Conservation (phyloP, 2,329 filamentous ascomycete species). For the Metarhizium robertsii region DNA sequence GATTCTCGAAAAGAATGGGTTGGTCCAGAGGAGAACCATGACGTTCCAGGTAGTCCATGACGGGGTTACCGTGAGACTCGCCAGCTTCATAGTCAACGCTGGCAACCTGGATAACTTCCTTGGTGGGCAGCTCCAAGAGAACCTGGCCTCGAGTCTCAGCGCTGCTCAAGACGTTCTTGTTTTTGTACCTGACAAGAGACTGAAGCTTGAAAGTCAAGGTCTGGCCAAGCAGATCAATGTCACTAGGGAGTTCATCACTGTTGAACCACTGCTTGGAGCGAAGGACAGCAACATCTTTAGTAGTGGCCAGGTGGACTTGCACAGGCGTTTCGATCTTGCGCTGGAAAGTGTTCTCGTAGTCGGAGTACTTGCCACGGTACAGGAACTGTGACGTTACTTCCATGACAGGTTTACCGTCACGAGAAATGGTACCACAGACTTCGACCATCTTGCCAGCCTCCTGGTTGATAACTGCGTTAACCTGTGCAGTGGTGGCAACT, state of each 20-base stretch:
- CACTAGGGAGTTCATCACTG: constrained; percentile 57
- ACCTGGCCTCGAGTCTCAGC: constrained; percentile 91
- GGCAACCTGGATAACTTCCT: constrained; percentile 96
- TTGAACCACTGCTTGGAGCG: constrained; percentile 98
- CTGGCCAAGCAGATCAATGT: constrained; percentile 82
- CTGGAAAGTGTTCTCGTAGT: constrained; percentile 98
- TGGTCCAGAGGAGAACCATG: constrained; percentile 91
- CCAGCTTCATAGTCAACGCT: constrained; percentile 93
- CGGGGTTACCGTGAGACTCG: constrained; percentile 87
- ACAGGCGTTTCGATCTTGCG: constrained; percentile 93
- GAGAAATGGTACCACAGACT: constrained; percentile 92
- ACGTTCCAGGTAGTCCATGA: constrained; percentile 89
- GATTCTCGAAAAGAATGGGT: constrained; percentile 92
- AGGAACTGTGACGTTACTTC: constrained; percentile 97
- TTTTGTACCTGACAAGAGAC: constrained; percentile 88
- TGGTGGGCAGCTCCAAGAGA: constrained; percentile 86
- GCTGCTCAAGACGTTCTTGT: constrained; percentile 81
- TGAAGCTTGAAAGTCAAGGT: constrained; percentile 94
- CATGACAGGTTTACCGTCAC: constrained; percentile 82
- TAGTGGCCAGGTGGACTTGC: constrained; percentile 78
- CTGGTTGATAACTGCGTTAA: constrained; percentile 97
- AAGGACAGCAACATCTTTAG: constrained; percentile 86
- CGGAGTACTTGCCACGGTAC: constrained; percentile 85
- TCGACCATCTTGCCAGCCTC: constrained; percentile 99
- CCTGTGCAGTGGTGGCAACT: constrained; percentile 84